Evolutionary conservation across 2,329 filamentous ascomycete genomes (phyloP).

Genomic region (Trichoderma polysporum): DNA sequence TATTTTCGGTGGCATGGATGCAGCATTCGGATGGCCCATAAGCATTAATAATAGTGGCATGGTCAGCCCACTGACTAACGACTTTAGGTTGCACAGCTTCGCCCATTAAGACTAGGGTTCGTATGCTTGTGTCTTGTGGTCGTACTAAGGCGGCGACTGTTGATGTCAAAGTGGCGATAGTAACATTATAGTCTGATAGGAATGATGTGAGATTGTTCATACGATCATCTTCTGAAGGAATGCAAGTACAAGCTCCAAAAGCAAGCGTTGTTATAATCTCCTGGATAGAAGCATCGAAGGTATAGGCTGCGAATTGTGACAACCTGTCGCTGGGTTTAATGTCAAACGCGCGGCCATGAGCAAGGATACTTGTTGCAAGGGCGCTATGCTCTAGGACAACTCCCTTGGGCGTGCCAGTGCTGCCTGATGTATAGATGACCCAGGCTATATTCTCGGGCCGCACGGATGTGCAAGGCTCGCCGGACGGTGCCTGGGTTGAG

Average conservation of each 20-base stretch:
- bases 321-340: no score
- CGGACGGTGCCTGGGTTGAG: no score
- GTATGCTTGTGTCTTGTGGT: no score
- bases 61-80: constrained; percentile 34
- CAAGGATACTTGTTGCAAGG: not conserved
- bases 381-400: not conserved
- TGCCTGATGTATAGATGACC: constrained; percentile 4
- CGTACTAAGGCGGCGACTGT: no score
- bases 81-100: not conserved
- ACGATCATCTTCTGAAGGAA: constrained; percentile 21
- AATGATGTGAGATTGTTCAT: no score
- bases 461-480: no score
- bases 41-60: constrained; percentile 13
- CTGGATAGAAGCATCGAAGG: constrained; percentile 39
- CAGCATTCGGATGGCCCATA: not conserved
- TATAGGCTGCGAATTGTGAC: constrained; percentile 33
- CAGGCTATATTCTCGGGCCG: no score
- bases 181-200: no score
- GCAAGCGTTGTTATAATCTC: constrained; percentile 41
- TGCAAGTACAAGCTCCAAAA: constrained; percentile 40
- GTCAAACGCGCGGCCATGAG: no score
- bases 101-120: no score
- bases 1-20: no score
- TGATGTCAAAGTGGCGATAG: no score
- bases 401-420: constrained; percentile 13